Base-by-base conservation (phyloP, 176 grass and related monocot species). In the Pontederia paniculata region DNA sequence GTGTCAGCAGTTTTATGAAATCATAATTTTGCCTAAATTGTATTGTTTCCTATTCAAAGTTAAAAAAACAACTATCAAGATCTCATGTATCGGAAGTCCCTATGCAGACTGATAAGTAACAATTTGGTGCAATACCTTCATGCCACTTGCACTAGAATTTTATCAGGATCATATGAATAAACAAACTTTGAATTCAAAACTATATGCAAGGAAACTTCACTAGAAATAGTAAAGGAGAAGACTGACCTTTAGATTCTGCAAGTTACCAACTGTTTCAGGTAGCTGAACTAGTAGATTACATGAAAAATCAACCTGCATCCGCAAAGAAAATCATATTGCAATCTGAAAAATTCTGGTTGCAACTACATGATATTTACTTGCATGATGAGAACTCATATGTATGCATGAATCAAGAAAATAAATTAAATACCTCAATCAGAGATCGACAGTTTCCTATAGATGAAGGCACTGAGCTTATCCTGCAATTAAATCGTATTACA, bases 401-500 rank as follows among this genome's bases (percentile, higher is more conserved):
- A 53, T 42, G 18, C 49, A 70, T 9, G 61, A 61, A 78, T 19
- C 16, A 49, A 71, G 56, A 12, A 18, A 54, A 56, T 42, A 55
- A 46, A 14, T 62, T 48, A 4, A 12, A 41, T 65, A 87, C 91
- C 82, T 87, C 82, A 16, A 73, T 71, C 44, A 97, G 77, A 25
- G 91, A 89, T 81, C 72, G 59, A 60, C 86, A 97, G 54, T 81
- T 74, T 65, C 86, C 91, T 72, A 87, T 74, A 46, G 86, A 87
- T 55, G 63, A 79, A 74, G 82, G 82, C 73, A 97, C 61, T 63
- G 61, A 76, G 43, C 74, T 79, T 74, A 97, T 87, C 74, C 91
- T 97, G 77, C 53, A 43, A 85, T 43, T 53, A 77, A 41, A 42
- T 63, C 48, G n/a, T n/a, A 37, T 9, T 6, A 64, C 71, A 45